These are phyloP conservation scores for Chaetomium olivaceum DNA, from an alignment of 2,329 filamentous ascomycete genomes.

Conservation along the genomic window DNA sequence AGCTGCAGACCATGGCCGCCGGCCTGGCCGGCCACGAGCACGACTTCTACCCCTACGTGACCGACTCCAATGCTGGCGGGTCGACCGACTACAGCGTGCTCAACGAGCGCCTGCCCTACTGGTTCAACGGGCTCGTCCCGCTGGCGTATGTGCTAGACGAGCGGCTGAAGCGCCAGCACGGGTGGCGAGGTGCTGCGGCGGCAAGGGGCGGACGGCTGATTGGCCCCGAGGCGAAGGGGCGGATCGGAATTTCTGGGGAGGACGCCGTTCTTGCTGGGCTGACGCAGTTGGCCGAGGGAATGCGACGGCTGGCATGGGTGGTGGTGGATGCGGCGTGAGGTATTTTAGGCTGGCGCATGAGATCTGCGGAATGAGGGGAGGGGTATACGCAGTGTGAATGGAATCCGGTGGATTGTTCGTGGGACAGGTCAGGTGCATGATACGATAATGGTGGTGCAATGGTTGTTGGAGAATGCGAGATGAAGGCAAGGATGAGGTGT, in stretches of 20 bases:
- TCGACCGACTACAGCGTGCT: not conserved
- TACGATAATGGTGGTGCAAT: not conserved
- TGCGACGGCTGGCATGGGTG: not conserved
- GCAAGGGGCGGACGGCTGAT: not conserved
- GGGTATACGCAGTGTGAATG: not conserved
- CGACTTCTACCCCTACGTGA: not conserved
- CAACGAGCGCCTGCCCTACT: not conserved
- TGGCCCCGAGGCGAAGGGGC: not conserved
- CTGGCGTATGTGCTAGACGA: not conserved
- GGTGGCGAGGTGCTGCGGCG: not conserved
- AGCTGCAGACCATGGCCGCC: not conserved
- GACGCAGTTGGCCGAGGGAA: not conserved
- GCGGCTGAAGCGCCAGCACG: not conserved
- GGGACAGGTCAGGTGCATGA: not conserved
- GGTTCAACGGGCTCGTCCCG: not conserved
- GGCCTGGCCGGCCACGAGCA: not conserved
- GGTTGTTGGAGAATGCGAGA: not conserved
- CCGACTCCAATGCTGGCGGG: not conserved
- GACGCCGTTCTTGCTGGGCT: not conserved
- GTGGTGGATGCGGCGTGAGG: not conserved
- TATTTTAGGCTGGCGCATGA: not conserved
- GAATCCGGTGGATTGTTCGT: not conserved
- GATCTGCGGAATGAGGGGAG: not conserved
- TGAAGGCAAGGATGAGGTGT: not conserved
- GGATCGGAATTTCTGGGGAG: not conserved